These are phyloP conservation scores for Fusarium gaditjirri DNA, from an alignment of 2,329 filamentous ascomycete genomes.

Conservation along the genomic window DNA sequence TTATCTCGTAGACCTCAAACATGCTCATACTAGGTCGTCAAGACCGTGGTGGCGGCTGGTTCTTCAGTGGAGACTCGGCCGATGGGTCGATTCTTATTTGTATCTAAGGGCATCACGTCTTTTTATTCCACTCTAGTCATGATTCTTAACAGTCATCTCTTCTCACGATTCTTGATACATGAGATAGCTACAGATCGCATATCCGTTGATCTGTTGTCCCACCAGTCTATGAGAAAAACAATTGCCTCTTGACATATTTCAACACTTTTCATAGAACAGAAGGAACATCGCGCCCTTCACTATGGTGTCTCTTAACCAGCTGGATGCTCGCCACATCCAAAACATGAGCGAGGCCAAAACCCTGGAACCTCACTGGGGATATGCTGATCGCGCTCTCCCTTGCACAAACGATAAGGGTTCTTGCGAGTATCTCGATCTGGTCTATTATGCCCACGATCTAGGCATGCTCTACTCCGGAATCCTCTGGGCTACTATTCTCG, in stretches of 20 bases:
- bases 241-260: not conserved
- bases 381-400: constrained; percentile 56
- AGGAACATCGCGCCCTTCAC: not conserved
- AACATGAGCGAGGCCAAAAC: constrained; percentile 51
- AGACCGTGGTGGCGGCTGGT: not conserved
- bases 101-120: constrained; percentile 36
- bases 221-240: not conserved
- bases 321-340: constrained; percentile 54
- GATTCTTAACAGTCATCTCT: constrained; percentile 10
- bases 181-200: constrained; percentile 3
- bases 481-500: constrained; percentile 59
- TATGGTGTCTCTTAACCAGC: constrained; percentile 36
- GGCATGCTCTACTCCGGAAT: constrained; percentile 63
- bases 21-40: constrained; percentile 22
- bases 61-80: constrained; percentile 26
- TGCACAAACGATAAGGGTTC: constrained; percentile 60
- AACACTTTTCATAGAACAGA: not conserved
- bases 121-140: constrained; percentile 7
- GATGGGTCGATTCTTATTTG: constrained; percentile 39
- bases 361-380: constrained; percentile 60
- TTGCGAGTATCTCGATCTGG: constrained; percentile 62
- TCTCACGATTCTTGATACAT: constrained; percentile 5
- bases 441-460: constrained; percentile 60
- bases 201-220: not conserved
- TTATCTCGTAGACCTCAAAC: constrained; percentile 22